Evolutionary conservation across 1,139 yeast species (phyloP).

Genomic region (Saccharomycopsis hybrid): DNA sequence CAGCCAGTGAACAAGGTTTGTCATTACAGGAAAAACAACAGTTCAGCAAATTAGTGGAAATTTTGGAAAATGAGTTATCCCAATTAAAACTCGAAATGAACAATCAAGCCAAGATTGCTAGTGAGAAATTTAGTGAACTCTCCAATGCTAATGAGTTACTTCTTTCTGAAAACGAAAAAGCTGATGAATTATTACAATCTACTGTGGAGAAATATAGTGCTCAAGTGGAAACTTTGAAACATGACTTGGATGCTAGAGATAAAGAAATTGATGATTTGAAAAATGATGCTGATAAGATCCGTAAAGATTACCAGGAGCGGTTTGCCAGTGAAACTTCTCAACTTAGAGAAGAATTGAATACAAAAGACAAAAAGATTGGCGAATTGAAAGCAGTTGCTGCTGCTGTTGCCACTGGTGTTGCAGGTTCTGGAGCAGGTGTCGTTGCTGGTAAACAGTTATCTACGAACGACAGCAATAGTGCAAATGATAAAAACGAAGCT

Average conservation of each 20-base stretch:
- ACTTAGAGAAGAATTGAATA: neutral
- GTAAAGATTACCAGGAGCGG: neutral
- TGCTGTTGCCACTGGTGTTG: neutral
- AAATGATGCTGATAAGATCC: neutral
- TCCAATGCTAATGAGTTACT: conserved; percentile 33
- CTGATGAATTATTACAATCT: conserved; percentile 13
- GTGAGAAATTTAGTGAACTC: conserved; percentile 41
- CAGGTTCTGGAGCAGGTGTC: too few species aligned
- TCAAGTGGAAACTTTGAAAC: neutral
- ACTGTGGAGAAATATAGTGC: neutral
- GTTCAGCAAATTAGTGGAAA: conserved; percentile 29
- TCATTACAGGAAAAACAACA: conserved; percentile 13
- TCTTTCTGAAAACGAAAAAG: conserved; percentile 14
- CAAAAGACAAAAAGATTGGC: neutral
- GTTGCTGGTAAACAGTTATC: neutral
- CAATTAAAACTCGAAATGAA: conserved; percentile 42
- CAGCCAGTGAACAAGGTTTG: neutral
- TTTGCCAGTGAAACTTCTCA: neutral
- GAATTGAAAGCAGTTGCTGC: neutral
- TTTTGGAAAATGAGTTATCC: conserved; percentile 42
- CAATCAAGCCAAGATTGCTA: conserved; percentile 47
- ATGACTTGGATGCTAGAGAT: neutral
- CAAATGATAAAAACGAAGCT: neutral
- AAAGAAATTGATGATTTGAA: neutral
- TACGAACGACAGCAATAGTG: neutral